Conservation (phyloP, 2,329 filamentous ascomycete genomes). For the Aspergillus brunneoviolaceus region DNA sequence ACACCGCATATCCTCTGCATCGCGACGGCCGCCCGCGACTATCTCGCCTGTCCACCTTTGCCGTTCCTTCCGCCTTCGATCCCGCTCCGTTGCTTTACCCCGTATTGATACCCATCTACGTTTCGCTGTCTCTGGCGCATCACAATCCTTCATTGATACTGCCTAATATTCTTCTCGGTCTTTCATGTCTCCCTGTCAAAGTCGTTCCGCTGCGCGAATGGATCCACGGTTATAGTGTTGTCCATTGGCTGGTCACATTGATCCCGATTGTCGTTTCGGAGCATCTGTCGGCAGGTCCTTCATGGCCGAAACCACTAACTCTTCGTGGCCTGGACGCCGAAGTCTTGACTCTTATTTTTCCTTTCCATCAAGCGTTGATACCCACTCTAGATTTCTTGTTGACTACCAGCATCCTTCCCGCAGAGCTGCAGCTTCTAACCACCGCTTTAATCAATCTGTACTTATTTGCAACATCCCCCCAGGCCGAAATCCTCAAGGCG, state of each 20-base stretch:
- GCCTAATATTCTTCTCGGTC: slow-evolving; percentile 76
- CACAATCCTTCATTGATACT: slow-evolving; percentile 63
- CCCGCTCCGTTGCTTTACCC: slow-evolving; percentile 91
- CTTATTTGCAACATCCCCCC: slow-evolving; percentile 74
- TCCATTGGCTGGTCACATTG: slow-evolving; percentile 79
- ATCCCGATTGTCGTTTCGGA: slow-evolving; percentile 62
- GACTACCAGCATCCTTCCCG: slow-evolving; percentile 80
- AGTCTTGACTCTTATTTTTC: slow-evolving; percentile 67
- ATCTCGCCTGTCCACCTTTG: slow-evolving; percentile 49
- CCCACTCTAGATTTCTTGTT: slow-evolving; percentile 75
- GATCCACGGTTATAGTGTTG: slow-evolving; percentile 58
- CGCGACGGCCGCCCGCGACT: slow-evolving; percentile 28
- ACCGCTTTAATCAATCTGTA: slow-evolving; percentile 78
- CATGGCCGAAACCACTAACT: slow-evolving; percentile 33
- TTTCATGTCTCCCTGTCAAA: slow-evolving; percentile 72
- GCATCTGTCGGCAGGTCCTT: slow-evolving; percentile 36
- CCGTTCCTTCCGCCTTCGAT: slow-evolving; percentile 77
- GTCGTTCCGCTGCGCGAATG: slow-evolving; percentile 66
- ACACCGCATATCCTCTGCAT: slow-evolving; percentile 55
- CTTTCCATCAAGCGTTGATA: slow-evolving; percentile 77
- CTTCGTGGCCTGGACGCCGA: slow-evolving; percentile 54
- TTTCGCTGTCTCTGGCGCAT: slow-evolving; percentile 70
- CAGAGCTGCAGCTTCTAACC: slow-evolving; percentile 86
- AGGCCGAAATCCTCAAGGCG: slow-evolving; percentile 79
- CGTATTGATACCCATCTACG: slow-evolving; percentile 69